Evolutionary conservation across 1,284 basidiomycete genomes (phyloP), one percentile per base, ranked within the genome.

Genomic region (Coriolopsis trogii): DNA sequence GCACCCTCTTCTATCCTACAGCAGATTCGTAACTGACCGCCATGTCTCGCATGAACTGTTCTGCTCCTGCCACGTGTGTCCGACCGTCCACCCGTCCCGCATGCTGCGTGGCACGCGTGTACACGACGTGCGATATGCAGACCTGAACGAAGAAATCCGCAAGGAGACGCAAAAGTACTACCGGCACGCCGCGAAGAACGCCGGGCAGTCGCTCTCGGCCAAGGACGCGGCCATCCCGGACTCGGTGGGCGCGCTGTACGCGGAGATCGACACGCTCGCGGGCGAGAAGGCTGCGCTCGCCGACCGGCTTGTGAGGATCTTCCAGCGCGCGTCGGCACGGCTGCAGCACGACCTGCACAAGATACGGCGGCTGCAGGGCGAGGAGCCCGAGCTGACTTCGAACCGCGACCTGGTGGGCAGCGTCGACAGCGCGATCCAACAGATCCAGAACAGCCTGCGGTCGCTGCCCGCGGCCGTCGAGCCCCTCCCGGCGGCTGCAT

Each of bases 221-320:
- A 68, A 72, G 59, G 69, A 73, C 55, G 44, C 59, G 60, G 65
- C 69, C 25, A 70, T 83, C 23, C 80, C 80, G 4, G 70, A 73
- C 36, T 78, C 77, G 59, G 76, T 85, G 26, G 63, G 69, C 41
- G 68, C 73, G 20, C 71, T 77, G n/a, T 84, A 81, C 61, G 71
- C 74, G 16, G 77, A 81, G 62, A 77, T 85, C 13, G 75, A 81
- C 48, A 66, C 70, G 12, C 74, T 86, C 3, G 68, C 79, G 0
- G 71, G 72, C 8, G 83, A 85, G 66, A 87, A 87, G 67, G 68
- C 80, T 3, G 67, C 56, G 7, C 68, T 87, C 16, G 78, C 84
- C 0, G 71, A 81, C 53, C 75, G 78, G 21, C 72, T 87, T 25
- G 74, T 83, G 12, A 72, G 73, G 26, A 68, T 86, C 26, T 69